A percentile compares a stretch with the other conserved stretches of the same genome.
Evolutionary conservation across 495 filamentous ascomycete species (phyloP).

Genomic region (Chaetomium tenue): DNA sequence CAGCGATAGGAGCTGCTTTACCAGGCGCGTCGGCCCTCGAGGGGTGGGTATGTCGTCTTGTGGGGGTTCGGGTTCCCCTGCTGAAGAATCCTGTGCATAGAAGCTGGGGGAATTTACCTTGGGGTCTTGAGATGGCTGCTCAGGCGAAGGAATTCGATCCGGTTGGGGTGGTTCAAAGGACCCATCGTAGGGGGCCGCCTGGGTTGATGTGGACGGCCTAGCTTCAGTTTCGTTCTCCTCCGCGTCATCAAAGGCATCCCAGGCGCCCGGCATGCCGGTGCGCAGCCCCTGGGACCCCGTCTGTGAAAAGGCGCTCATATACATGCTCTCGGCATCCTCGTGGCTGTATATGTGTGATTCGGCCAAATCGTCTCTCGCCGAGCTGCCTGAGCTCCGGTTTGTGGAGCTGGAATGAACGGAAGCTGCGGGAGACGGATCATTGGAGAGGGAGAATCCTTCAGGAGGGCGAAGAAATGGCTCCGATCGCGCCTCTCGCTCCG

Average conservation of each 20-base stretch:
- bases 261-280: slow-evolving; percentile 58
- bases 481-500: slow-evolving; percentile 35
- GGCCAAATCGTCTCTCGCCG: slow-evolving; percentile 51
- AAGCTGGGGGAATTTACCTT: background rate
- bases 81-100: background rate
- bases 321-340: slow-evolving; percentile 94
- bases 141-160: background rate
- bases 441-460: slow-evolving; percentile 17
- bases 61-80: slow-evolving; percentile 21
- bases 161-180: background rate
- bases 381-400: slow-evolving; percentile 25
- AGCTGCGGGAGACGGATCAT: slow-evolving; percentile 24
- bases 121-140: background rate
- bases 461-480: slow-evolving; percentile 40
- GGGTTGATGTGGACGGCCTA: background rate
- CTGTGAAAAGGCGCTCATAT: slow-evolving; percentile 65
- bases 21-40: slow-evolving; percentile 47
- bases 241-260: slow-evolving; percentile 47
- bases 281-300: slow-evolving; percentile 40
- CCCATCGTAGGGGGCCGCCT: background rate
- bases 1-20: slow-evolving; percentile 50
- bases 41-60: slow-evolving; percentile 46
- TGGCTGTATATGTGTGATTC: slow-evolving; percentile 82
- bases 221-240: background rate
- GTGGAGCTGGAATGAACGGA: slow-evolving; percentile 31